Conservation (phyloP, 2,329 filamentous ascomycete species). For the Esteya vermicola region DNA sequence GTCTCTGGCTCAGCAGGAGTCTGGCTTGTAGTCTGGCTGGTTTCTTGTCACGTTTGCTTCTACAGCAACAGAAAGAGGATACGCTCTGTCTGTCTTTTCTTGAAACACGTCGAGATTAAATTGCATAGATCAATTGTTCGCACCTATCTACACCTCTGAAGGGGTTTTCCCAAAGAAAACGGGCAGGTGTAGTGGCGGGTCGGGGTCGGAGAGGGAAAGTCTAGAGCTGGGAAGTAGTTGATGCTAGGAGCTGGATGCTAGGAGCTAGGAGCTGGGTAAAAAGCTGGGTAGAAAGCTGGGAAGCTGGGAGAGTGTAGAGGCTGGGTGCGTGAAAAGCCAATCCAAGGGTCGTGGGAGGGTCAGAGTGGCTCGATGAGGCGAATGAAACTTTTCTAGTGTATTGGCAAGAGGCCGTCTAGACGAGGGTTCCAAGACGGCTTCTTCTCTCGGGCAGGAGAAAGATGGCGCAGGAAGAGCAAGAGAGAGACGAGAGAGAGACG, state of each 20-base stretch:
- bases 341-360: background rate
- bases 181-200: conserved; percentile 64
- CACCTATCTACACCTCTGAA: conserved; percentile 68
- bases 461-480: background rate
- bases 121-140: conserved; percentile 27
- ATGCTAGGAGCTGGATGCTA: no score
- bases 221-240: conserved; percentile 11
- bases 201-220: conserved; percentile 14
- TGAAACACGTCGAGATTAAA: conserved; percentile 11
- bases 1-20: no score
- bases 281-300: background rate
- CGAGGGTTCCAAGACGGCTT: no score
- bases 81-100: conserved; percentile 24
- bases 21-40: background rate
- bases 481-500: background rate
- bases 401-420: conserved; percentile 6
- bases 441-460: conserved; percentile 1
- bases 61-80: conserved; percentile 18
- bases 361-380: no score
- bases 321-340: conserved; percentile 1
- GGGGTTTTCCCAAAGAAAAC: conserved; percentile 81
- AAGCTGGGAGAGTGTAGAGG: conserved; percentile 9
- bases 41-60: conserved; percentile 3
- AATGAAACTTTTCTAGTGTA: conserved; percentile 3
- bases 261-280: conserved; percentile 11